Evolutionary conservation across 2,329 filamentous ascomycete species (phyloP).

Genomic region (Fusarium penzigii): DNA sequence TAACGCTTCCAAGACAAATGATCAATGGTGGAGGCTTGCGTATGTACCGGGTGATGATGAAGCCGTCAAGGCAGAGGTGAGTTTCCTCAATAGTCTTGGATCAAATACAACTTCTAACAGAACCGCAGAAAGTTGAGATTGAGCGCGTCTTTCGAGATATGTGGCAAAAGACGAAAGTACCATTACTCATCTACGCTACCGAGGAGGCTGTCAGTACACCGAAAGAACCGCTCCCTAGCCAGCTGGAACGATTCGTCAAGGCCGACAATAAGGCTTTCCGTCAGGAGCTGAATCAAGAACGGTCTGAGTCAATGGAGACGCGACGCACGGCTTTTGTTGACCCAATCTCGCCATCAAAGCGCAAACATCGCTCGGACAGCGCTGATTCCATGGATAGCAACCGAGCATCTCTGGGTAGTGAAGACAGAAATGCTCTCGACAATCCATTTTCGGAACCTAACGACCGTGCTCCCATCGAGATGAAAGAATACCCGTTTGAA

Average conservation of each 20-base stretch:
- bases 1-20: slow-evolving; percentile 29
- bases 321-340: slow-evolving; percentile 33
- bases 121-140: slow-evolving; percentile 46
- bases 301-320: slow-evolving; percentile 22
- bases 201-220: slow-evolving; percentile 35
- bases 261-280: slow-evolving; percentile 55
- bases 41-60: slow-evolving; percentile 41
- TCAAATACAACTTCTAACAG: slow-evolving; percentile 12
- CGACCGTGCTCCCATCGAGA: slow-evolving; percentile 26
- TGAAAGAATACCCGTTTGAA: slow-evolving; percentile 24
- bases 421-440: slow-evolving; percentile 35
- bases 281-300: slow-evolving; percentile 48
- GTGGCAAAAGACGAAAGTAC: slow-evolving; percentile 49
- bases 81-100: slow-evolving; percentile 4
- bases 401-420: slow-evolving; percentile 45
- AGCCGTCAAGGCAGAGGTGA: slow-evolving; percentile 52
- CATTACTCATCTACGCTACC: slow-evolving; percentile 55
- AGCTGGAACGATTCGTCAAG: slow-evolving; percentile 47
- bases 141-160: slow-evolving; percentile 48
- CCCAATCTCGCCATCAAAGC: slow-evolving; percentile 46
- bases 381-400: slow-evolving; percentile 50
- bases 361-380: slow-evolving; percentile 48
- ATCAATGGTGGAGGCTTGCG: slow-evolving; percentile 60
- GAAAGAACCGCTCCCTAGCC: slow-evolving; percentile 38
- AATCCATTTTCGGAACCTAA: slow-evolving; percentile 33